Conservation (phyloP, 2,329 filamentous ascomycete species). For the Thielaviopsis punctulata region DNA sequence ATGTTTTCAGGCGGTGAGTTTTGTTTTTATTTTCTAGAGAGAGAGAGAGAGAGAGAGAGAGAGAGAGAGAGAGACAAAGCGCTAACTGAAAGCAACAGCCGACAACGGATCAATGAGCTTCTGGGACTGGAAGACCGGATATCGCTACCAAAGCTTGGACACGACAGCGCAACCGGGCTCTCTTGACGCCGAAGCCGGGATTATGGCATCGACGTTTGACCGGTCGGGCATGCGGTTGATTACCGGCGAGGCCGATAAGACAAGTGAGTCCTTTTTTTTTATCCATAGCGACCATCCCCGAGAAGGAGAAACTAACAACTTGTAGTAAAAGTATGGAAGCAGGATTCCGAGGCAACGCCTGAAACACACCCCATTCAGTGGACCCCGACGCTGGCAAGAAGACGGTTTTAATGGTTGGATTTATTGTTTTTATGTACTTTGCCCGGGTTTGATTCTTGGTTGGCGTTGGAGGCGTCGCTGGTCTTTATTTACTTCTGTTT, state of each 20-base stretch:
- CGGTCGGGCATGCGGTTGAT: conserved; percentile 76
- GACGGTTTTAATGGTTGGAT: conserved; percentile 4
- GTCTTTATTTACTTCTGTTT: background rate
- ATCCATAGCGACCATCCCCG: background rate
- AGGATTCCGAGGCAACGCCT: conserved; percentile 75
- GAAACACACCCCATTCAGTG: conserved; percentile 86
- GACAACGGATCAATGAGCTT: conserved; percentile 95
- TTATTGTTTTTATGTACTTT: background rate
- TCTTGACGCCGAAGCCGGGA: conserved; percentile 80
- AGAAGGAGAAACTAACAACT: conserved; percentile 7
- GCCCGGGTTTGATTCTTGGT: background rate
- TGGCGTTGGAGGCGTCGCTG: background rate
- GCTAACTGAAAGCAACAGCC: conserved; percentile 20
- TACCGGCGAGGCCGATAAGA: conserved; percentile 92
- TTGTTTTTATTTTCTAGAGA: background rate
- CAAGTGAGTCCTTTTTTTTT: conserved; percentile 35
- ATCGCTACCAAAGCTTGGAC: conserved; percentile 78
- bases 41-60: too few relatives aligned
- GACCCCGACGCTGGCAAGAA: conserved; percentile 45
- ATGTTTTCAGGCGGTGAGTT: conserved; percentile 63
- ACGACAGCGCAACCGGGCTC: conserved; percentile 88
- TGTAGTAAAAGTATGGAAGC: conserved; percentile 85
- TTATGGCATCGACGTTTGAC: conserved; percentile 91
- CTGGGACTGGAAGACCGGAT: conserved; percentile 97
- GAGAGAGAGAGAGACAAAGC: too few relatives aligned